Conservation (phyloP, 768 basidiomycete genomes). For the Mycena epipterygia region DNA sequence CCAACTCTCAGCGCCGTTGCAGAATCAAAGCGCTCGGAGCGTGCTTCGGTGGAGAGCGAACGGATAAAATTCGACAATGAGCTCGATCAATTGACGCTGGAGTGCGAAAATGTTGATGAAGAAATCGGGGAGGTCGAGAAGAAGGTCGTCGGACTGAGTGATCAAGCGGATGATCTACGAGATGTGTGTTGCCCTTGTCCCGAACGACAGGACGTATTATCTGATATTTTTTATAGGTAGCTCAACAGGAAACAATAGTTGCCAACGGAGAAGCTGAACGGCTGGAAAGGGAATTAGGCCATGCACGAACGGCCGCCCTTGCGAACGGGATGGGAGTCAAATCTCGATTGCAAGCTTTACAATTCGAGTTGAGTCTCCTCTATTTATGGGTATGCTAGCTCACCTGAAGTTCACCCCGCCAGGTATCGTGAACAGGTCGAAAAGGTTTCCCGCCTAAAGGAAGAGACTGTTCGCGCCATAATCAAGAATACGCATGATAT, state of each 20-base stretch:
- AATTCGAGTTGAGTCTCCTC: conserved; percentile 73
- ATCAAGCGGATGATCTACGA: conserved; percentile 85
- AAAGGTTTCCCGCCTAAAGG: conserved; percentile 78
- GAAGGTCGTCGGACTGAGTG: conserved; percentile 76
- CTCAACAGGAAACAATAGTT: conserved; percentile 80
- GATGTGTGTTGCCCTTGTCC: conserved; percentile 65
- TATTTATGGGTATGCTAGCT: neutral
- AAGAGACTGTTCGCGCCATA: conserved; percentile 85
- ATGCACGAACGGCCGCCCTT: conserved; percentile 81
- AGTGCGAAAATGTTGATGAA: conserved; percentile 87
- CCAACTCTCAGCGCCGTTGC: conserved; percentile 82
- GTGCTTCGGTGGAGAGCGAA: conserved; percentile 80
- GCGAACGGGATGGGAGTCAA: conserved; percentile 89
- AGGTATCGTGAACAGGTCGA: conserved; percentile 88
- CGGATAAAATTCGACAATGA: conserved; percentile 87
- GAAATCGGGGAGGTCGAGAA: conserved; percentile 82
- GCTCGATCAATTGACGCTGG: conserved; percentile 79
- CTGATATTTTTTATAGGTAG: conserved; percentile 61
- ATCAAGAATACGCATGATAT: conserved; percentile 90
- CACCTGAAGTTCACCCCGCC: conserved; percentile 20
- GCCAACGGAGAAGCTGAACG: conserved; percentile 76
- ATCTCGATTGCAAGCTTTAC: conserved; percentile 79
- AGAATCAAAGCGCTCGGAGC: conserved; percentile 78
- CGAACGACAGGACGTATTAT: neutral
- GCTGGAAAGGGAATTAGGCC: conserved; percentile 79